A percentile compares a stretch with the other conserved stretches of the same genome.
Evolutionary conservation across 805 yeast species (phyloP).

Genomic region (Wickerhamiella cacticola): DNA sequence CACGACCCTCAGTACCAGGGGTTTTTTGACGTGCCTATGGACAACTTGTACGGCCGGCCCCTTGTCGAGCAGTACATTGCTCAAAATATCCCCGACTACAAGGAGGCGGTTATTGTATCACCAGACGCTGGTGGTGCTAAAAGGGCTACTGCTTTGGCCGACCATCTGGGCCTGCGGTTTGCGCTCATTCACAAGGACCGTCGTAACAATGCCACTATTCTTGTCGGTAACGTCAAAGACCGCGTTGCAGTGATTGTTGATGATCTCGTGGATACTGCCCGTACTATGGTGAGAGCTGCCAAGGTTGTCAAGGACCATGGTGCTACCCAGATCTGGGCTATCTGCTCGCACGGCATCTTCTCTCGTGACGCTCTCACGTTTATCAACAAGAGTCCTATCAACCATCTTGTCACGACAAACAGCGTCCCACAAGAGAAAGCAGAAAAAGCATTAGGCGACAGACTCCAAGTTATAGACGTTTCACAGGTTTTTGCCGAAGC

Average conservation of each 20-base stretch:
- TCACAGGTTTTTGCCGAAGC: slow-evolving; percentile 86
- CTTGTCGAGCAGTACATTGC: slow-evolving; percentile 73
- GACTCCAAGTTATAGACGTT: slow-evolving; percentile 74
- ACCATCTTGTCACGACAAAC: slow-evolving; percentile 78
- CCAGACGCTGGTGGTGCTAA: slow-evolving; percentile 99
- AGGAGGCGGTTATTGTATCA: slow-evolving; percentile 80
- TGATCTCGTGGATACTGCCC: slow-evolving; percentile 87
- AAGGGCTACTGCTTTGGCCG: slow-evolving; percentile 90
- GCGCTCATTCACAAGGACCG: slow-evolving; percentile 89
- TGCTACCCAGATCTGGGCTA: slow-evolving; percentile 70
- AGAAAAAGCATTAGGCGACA: slow-evolving; percentile 40
- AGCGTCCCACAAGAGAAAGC: slow-evolving; percentile 75
- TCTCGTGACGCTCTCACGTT: slow-evolving; percentile 81
- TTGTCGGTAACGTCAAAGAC: slow-evolving; percentile 87
- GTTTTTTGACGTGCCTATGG: slow-evolving; percentile 91
- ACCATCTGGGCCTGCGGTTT: slow-evolving; percentile 72
- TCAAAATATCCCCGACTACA: slow-evolving; percentile 63
- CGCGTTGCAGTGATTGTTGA: slow-evolving; percentile 84
- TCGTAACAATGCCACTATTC: slow-evolving; percentile 60
- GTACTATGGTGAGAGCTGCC: slow-evolving; percentile 87
- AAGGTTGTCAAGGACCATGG: slow-evolving; percentile 86
- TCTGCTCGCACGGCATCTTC: slow-evolving; percentile 86
- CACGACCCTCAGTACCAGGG: slow-evolving; percentile 99
- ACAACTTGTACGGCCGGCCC: slow-evolving; percentile 82
- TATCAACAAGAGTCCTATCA: slow-evolving; percentile 56